A percentile compares a stretch with the other conserved stretches of the same genome.
Evolutionary conservation across 2,329 filamentous ascomycete genomes (phyloP).

Genomic region (Blumeria graminis): DNA sequence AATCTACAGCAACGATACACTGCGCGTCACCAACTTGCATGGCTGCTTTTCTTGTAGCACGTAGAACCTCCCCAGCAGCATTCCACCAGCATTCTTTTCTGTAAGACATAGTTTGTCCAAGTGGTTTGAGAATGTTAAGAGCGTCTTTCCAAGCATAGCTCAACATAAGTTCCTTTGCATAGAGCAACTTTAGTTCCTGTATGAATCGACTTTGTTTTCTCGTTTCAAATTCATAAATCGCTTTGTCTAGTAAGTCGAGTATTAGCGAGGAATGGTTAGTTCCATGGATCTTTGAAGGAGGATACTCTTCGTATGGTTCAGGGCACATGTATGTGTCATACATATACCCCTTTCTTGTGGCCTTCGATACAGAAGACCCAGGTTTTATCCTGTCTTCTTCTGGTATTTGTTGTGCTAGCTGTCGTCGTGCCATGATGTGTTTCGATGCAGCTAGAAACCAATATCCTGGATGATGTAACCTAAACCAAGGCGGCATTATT

Average conservation of each 20-base stretch:
- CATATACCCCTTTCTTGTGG: conserved; percentile 26
- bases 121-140: conserved; percentile 26
- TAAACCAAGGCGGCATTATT: conserved; percentile 35
- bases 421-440: conserved; percentile 28
- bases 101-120: conserved; percentile 33
- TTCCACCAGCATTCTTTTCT: conserved; percentile 34
- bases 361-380: conserved; percentile 21
- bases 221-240: conserved; percentile 28
- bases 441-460: conserved; percentile 38
- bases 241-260: conserved; percentile 25
- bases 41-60: conserved; percentile 34
- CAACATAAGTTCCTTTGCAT: conserved; percentile 28
- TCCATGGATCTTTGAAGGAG: conserved; percentile 22
- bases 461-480: conserved; percentile 40
- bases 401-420: conserved; percentile 29
- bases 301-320: conserved; percentile 34
- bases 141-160: conserved; percentile 28
- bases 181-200: conserved; percentile 30
- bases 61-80: conserved; percentile 33
- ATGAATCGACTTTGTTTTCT: conserved; percentile 27
- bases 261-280: conserved; percentile 32
- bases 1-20: conserved; percentile 35
- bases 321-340: conserved; percentile 46
- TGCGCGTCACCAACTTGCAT: conserved; percentile 26
- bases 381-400: conserved; percentile 32